These are phyloP conservation scores for Penicillium sp. DNA, from an alignment of 2,329 filamentous ascomycete species.

Conservation along the genomic window DNA sequence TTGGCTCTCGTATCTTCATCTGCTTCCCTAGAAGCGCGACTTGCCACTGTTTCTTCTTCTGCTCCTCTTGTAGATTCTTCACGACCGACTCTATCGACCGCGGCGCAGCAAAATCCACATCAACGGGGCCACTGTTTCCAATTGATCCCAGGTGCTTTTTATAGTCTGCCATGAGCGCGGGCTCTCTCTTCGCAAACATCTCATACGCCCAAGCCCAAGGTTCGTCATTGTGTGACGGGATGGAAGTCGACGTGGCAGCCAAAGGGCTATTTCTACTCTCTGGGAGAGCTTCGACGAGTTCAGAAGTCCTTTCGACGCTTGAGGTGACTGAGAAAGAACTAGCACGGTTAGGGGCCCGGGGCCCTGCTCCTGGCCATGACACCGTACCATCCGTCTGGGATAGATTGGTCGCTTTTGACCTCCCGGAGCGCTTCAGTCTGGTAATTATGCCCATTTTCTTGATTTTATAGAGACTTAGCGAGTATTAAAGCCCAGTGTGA, in stretches of 20 bases:
- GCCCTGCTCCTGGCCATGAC: not conserved
- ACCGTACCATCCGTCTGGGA: not conserved
- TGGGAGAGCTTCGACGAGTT: not conserved
- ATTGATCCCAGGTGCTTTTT: not conserved
- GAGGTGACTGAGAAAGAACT: not conserved
- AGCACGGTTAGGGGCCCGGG: not conserved
- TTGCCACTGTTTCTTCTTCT: conserved; percentile 19
- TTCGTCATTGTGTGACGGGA: not conserved
- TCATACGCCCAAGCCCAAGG: not conserved
- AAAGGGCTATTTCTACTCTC: not conserved
- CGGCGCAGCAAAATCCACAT: not conserved
- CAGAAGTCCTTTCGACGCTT: not conserved
- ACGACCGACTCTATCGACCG: not conserved
- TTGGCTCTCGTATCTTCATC: conserved; percentile 4
- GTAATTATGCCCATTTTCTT: not conserved
- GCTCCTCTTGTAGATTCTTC: not conserved
- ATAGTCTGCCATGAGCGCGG: not conserved
- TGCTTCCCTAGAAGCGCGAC: conserved; percentile 10
- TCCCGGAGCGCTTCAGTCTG: not conserved
- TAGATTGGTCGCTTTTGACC: not conserved
- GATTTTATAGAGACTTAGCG: not conserved
- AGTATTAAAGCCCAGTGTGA: not conserved
- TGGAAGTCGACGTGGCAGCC: not conserved
- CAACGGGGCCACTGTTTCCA: not conserved
- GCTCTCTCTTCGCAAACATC: not conserved